phyloP scores from a whole-genome alignment of 202 grass and related monocot genomes.

The Panicum virgatum region DNA sequence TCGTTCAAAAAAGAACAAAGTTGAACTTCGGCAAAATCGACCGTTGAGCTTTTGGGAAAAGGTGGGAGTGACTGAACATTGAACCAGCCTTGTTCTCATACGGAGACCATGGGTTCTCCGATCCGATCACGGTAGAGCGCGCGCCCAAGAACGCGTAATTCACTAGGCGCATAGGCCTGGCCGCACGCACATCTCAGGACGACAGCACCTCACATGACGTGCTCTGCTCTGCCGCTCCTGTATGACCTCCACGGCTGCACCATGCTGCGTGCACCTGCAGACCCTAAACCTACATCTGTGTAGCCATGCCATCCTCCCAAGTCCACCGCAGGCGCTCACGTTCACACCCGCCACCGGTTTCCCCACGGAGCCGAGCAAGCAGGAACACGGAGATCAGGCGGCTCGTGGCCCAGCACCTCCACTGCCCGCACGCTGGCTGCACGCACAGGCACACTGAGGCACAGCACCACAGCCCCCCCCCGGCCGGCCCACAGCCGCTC shows the following conservation, averaged over 20 bases:
- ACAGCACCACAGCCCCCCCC: not conserved
- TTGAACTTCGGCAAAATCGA: not conserved
- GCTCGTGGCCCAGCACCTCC: not conserved
- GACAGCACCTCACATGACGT: slow-evolving; percentile 16
- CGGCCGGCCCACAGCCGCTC: not conserved
- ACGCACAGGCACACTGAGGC: not conserved
- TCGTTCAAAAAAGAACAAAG: not conserved
- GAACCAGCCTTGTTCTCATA: not conserved
- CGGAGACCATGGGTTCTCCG: not conserved
- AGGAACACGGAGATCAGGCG: not conserved
- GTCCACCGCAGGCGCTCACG: not conserved
- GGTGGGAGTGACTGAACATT: not conserved
- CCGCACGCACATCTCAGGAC: not conserved
- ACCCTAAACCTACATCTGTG: not conserved
- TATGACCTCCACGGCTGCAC: not conserved
- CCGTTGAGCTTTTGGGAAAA: not conserved
- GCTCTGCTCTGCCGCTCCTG: not conserved
- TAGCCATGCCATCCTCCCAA: not conserved
- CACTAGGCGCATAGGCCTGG: not conserved
- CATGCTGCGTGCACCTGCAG: slow-evolving; percentile 14
- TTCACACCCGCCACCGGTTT: slow-evolving; percentile 34
- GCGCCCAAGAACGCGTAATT: not conserved
- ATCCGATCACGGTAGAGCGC: not conserved
- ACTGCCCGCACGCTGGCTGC: not conserved
- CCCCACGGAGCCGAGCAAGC: not conserved